These are phyloP conservation scores for Ophiostoma angusticollis DNA, from an alignment of 2,329 filamentous ascomycete genomes.

Conservation along the genomic window DNA sequence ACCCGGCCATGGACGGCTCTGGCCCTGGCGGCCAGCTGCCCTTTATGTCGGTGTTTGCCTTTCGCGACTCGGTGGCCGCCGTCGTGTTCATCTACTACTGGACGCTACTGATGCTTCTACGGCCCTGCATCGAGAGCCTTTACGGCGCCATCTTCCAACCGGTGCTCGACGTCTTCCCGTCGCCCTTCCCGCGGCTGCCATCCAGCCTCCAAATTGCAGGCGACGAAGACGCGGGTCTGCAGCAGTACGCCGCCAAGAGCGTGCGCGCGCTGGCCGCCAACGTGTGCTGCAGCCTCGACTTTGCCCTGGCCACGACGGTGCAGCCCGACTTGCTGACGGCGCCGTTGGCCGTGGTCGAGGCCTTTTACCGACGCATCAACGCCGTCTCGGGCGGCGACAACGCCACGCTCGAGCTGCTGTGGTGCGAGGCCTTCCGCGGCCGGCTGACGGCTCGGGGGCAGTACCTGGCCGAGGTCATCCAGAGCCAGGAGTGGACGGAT, in stretches of 20 bases:
- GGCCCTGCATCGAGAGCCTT: conserved; percentile 33
- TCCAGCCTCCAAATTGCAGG: conserved; percentile 28
- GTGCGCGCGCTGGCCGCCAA: conserved; percentile 32
- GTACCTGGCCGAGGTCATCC: conserved; percentile 26
- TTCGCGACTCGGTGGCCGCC: conserved; percentile 31
- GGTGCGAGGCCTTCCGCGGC: conserved; percentile 32
- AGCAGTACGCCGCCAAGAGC: conserved; percentile 20
- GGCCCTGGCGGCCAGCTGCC: conserved; percentile 24
- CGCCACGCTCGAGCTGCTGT: conserved; percentile 32
- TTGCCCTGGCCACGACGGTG: conserved; percentile 27
- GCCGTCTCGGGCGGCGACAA: conserved; percentile 27
- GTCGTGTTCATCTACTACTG: conserved; percentile 41
- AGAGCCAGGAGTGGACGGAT: conserved; percentile 27
- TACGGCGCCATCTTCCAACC: conserved; percentile 32
- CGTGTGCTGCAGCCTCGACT: conserved; percentile 39
- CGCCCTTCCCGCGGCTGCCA: conserved; percentile 23
- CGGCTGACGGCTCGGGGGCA: conserved; percentile 28
- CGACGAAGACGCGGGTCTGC: too few species aligned
- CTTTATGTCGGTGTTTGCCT: conserved; percentile 32
- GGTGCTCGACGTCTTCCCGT: conserved; percentile 27
- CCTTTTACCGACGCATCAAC: conserved; percentile 30
- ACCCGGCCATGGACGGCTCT: conserved; percentile 14
- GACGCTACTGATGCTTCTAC: conserved; percentile 36
- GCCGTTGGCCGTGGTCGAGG: conserved; percentile 29
- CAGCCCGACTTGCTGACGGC: conserved; percentile 34